Percentiles rank a stretch among this genome's conserved stretches.
These are phyloP conservation scores for Phylloporus rhodoxanthus DNA, from an alignment of 768 basidiomycete genomes.

Conservation along the genomic window DNA sequence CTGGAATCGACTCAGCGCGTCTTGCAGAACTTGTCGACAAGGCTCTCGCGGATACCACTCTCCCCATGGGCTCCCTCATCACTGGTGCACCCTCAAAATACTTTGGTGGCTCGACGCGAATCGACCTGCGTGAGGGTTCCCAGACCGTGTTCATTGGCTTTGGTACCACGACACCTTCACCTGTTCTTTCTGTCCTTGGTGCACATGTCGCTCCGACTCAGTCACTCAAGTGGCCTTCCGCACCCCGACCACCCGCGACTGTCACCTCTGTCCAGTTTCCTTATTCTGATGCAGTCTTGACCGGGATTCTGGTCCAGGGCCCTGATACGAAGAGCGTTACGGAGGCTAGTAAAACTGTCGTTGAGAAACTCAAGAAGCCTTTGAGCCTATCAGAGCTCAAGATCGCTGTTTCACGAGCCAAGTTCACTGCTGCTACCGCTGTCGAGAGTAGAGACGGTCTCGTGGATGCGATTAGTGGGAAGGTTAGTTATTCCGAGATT, in stretches of 20 bases:
- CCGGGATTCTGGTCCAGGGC: slow-evolving; percentile 78
- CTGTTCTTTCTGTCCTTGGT: slow-evolving; percentile 74
- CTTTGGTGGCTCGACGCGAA: slow-evolving; percentile 84
- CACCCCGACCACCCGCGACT: slow-evolving; percentile 52
- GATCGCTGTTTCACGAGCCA: slow-evolving; percentile 82
- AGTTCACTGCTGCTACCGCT: slow-evolving; percentile 69
- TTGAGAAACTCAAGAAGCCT: slow-evolving; percentile 55
- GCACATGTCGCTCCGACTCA: slow-evolving; percentile 74
- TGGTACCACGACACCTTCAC: slow-evolving; percentile 60
- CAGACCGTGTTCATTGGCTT: slow-evolving; percentile 87
- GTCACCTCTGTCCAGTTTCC: slow-evolving; percentile 75
- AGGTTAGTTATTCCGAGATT: slow-evolving; percentile 40
- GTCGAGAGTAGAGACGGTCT: slow-evolving; percentile 68
- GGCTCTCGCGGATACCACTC: slow-evolving; percentile 42
- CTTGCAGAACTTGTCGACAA: slow-evolving; percentile 70
- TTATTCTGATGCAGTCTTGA: slow-evolving; percentile 88
- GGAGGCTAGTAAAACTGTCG: slow-evolving; percentile 63
- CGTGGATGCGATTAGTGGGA: slow-evolving; percentile 52
- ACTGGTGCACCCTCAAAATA: slow-evolving; percentile 37
- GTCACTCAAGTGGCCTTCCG: slow-evolving; percentile 80
- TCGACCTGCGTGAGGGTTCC: slow-evolving; percentile 53
- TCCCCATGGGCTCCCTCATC: slow-evolving; percentile 34
- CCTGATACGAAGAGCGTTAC: slow-evolving; percentile 55
- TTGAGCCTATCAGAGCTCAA: slow-evolving; percentile 67
- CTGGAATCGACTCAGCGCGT: slow-evolving; percentile 69